Percentiles rank a stretch among this genome's conserved stretches.
Conservation (phyloP, 148 eudicot genomes). For the Rhododendron henanense region DNA sequence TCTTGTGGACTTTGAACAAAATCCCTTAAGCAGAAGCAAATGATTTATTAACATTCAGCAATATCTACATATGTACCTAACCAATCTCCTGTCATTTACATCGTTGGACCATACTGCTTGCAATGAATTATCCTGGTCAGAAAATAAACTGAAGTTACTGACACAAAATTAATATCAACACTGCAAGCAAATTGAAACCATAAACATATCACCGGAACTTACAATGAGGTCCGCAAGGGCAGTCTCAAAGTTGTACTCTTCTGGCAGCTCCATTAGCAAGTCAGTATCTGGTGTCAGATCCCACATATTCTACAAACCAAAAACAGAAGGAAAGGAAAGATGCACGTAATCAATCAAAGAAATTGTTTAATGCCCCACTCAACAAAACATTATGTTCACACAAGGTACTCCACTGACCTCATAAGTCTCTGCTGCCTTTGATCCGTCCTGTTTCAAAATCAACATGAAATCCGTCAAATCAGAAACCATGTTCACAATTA, state of each 20-base stretch:
- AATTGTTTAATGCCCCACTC: background rate
- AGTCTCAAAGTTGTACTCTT: conserved; percentile 67
- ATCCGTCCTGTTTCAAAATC: conserved; percentile 52
- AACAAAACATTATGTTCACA: background rate
- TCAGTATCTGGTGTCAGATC: conserved; percentile 79
- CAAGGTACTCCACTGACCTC: conserved; percentile 38
- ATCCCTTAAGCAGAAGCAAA: background rate
- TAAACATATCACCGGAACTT: conserved; percentile 15
- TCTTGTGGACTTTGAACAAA: background rate
- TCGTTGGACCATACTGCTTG: conserved; percentile 76
- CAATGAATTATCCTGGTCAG: conserved; percentile 70
- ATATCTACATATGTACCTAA: conserved; percentile 34
- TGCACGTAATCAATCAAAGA: background rate
- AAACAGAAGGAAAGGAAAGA: background rate
- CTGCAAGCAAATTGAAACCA: background rate
- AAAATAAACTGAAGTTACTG: background rate
- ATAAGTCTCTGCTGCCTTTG: conserved; percentile 32
- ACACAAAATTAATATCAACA: background rate
- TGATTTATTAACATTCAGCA: background rate
- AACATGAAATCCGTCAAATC: background rate
- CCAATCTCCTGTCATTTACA: conserved; percentile 32
- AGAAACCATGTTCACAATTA: background rate
- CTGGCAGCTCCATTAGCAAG: conserved; percentile 62
- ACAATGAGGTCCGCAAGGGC: conserved; percentile 83
- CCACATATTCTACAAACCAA: conserved; percentile 65